Percentiles rank a stretch among this genome's conserved stretches.
Conservation (phyloP, 176 grass and related monocot species). For the Urochloa ruziziensis region DNA sequence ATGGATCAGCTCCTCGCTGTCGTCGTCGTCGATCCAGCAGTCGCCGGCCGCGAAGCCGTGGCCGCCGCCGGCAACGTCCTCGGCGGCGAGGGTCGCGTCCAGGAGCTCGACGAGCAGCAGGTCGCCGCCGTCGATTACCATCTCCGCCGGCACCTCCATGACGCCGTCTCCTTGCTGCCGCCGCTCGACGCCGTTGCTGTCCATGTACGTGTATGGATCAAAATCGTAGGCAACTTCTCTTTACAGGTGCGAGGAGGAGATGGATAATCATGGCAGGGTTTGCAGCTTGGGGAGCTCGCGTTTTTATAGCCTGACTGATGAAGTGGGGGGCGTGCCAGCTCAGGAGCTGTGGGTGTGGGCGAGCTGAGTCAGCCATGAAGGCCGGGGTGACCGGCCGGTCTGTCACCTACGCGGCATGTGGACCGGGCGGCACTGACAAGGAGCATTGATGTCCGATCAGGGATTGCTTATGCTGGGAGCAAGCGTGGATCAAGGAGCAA, state of each 20-base stretch:
- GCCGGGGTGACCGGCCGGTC: slow-evolving; percentile 23
- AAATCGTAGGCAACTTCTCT: not conserved
- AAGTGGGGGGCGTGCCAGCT: slow-evolving; percentile 33
- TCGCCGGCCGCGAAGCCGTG: slow-evolving; percentile 3
- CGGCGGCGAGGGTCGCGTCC: slow-evolving; percentile 18
- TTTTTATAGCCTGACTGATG: slow-evolving; percentile 16
- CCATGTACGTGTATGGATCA: not conserved
- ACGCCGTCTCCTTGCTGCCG: not conserved
- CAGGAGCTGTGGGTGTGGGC: not conserved
- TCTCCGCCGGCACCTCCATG: slow-evolving; percentile 43
- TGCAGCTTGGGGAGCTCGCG: not conserved
- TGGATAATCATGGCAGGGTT: not conserved
- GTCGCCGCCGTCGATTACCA: slow-evolving; percentile 44
- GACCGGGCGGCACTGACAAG: not conserved
- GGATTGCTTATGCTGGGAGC: slow-evolving; percentile 14
- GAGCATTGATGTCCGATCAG: slow-evolving; percentile 21
- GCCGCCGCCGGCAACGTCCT: not conserved
- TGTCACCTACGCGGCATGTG: slow-evolving; percentile 31
- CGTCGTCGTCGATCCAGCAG: not conserved
- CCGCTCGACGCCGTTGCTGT: not conserved
- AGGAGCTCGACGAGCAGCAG: slow-evolving; percentile 57
- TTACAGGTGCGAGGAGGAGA: not conserved
- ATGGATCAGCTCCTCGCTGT: slow-evolving; percentile 33
- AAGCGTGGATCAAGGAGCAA: not conserved
- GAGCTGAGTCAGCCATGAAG: not conserved